Evolutionary conservation across 495 filamentous ascomycete genomes (phyloP).

Genomic region (Achaetomiella virescens): DNA sequence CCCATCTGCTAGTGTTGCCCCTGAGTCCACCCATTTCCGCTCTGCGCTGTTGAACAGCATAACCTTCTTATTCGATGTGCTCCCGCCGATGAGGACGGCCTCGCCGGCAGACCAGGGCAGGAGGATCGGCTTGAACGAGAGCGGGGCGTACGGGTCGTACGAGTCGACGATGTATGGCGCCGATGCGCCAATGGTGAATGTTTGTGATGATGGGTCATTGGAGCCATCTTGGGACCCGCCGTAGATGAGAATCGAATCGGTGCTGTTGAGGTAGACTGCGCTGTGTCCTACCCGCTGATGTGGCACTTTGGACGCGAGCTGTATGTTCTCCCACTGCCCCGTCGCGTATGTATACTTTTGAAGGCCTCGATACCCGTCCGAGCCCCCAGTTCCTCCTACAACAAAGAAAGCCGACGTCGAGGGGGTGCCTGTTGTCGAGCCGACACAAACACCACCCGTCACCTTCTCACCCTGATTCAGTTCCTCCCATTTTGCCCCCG

Average conservation of each 20-base stretch:
- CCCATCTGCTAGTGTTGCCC: constrained; percentile 51
- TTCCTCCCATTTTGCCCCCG: constrained; percentile 62
- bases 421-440: constrained; percentile 50
- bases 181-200: constrained; percentile 63
- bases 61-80: constrained; percentile 56
- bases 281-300: constrained; percentile 67
- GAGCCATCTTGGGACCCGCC: constrained; percentile 61
- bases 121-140: constrained; percentile 62
- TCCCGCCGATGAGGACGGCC: constrained; percentile 73
- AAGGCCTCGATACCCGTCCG: constrained; percentile 62
- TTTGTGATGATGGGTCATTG: constrained; percentile 56
- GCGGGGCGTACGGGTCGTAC: constrained; percentile 49
- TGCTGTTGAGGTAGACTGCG: constrained; percentile 65
- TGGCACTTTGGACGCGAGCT: constrained; percentile 47
- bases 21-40: constrained; percentile 56
- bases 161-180: constrained; percentile 55
- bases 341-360: constrained; percentile 77
- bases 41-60: constrained; percentile 49
- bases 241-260: constrained; percentile 72
- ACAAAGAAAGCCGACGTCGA: constrained; percentile 65
- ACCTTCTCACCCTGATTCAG: constrained; percentile 61
- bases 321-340: constrained; percentile 66
- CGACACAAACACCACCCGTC: constrained; percentile 70
- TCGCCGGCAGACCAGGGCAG: constrained; percentile 67
- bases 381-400: constrained; percentile 63